These are phyloP conservation scores for Ceratocystis albifundus DNA, from an alignment of 2,329 filamentous ascomycete genomes.

Conservation along the genomic window DNA sequence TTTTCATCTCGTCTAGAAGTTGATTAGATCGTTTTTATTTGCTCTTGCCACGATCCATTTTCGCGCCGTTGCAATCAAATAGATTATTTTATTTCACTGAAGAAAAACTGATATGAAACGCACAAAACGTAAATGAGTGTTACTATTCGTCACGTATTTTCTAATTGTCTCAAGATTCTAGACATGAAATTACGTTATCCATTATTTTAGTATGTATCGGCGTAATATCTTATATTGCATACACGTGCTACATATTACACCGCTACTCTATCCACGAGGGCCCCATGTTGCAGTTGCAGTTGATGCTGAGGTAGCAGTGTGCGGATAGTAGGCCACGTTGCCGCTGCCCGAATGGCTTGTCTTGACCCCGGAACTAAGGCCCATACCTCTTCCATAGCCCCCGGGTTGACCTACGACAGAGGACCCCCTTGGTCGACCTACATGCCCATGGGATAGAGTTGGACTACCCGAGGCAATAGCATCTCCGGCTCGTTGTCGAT, in stretches of 20 bases:
- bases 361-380: constrained; percentile 23
- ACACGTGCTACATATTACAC: not conserved
- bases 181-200: too few species aligned
- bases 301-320: not conserved
- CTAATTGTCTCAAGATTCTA: too few species aligned
- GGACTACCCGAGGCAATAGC: constrained; percentile 3
- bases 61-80: too few species aligned
- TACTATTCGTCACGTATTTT: too few species aligned
- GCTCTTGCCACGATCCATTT: too few species aligned
- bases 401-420: constrained; percentile 12
- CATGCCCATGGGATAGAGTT: not conserved
- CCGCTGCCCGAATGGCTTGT: constrained; percentile 17
- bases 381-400: constrained; percentile 19
- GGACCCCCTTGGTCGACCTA: not conserved
- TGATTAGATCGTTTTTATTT: not conserved
- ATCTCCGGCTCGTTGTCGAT: constrained; percentile 21
- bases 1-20: not conserved
- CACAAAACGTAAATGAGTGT: too few species aligned
- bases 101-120: too few species aligned
- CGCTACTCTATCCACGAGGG: not conserved
- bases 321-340: constrained; percentile 5
- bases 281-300: not conserved
- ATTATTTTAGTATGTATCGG: too few species aligned
- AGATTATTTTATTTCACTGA: too few species aligned
- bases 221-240: too few species aligned